Evolutionary conservation across 495 filamentous ascomycete species (phyloP).

Genomic region (Daldinia decipiens): DNA sequence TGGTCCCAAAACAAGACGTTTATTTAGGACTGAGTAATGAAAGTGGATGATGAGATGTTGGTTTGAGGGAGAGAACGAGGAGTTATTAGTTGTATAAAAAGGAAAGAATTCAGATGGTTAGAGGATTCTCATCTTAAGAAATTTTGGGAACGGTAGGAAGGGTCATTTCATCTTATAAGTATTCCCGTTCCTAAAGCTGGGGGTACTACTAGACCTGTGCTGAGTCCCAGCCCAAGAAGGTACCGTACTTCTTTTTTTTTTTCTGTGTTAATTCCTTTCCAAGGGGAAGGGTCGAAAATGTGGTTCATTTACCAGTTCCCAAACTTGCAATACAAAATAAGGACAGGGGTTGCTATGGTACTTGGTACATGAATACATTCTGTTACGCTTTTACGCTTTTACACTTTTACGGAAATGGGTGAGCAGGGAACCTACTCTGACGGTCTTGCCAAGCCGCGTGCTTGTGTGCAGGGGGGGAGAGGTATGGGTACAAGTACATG

Average conservation of each 20-base stretch:
- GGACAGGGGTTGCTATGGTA: constrained; percentile 28
- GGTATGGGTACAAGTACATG: constrained; percentile 29
- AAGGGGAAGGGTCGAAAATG: constrained; percentile 42
- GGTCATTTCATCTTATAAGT: constrained; percentile 47
- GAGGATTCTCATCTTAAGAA: constrained; percentile 39
- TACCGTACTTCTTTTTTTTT: constrained; percentile 37
- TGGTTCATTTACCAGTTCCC: constrained; percentile 46
- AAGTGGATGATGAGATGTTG: constrained; percentile 22
- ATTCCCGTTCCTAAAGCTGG: constrained; percentile 37
- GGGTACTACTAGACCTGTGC: constrained; percentile 43
- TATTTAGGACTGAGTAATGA: constrained; percentile 21
- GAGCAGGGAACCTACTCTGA: constrained; percentile 25
- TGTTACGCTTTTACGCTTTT: constrained; percentile 11
- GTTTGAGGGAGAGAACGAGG: constrained; percentile 22
- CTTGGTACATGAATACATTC: constrained; percentile 33
- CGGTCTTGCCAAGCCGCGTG: constrained; percentile 40
- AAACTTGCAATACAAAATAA: constrained; percentile 38
- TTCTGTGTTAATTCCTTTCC: constrained; percentile 39
- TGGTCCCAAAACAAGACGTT: constrained; percentile 12
- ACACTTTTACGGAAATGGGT: constrained; percentile 19
- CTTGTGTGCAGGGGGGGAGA: constrained; percentile 35
- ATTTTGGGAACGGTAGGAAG: constrained; percentile 43
- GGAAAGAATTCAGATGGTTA: constrained; percentile 40
- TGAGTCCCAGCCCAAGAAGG: constrained; percentile 37
- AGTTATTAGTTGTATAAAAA: constrained; percentile 38